Evolutionary conservation across 495 filamentous ascomycete species (phyloP).

Genomic region (Penicillium maclennaniae): DNA sequence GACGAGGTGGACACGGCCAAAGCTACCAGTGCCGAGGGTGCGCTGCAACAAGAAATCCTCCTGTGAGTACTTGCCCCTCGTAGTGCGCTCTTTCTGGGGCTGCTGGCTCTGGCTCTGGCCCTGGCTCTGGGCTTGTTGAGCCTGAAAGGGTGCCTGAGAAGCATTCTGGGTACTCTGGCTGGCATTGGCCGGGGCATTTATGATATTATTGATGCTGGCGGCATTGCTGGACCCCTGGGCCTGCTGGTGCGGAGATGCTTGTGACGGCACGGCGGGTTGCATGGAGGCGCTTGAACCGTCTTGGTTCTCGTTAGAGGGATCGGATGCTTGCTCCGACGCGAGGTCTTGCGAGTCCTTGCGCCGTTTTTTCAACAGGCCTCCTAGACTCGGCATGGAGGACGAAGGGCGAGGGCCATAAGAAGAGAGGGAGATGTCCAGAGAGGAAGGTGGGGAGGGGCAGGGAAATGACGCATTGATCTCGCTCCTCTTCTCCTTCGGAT

Average conservation of each 20-base stretch:
- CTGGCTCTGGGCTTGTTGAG: conserved; percentile 10
- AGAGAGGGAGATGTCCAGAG: conserved; percentile 16
- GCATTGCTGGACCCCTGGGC: conserved; percentile 33
- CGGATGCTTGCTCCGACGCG: conserved; percentile 54
- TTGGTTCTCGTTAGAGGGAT: conserved; percentile 46
- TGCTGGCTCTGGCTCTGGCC: conserved; percentile 5
- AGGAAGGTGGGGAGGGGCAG: conserved; percentile 27
- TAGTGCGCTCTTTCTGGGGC: conserved; percentile 53
- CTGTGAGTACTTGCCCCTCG: conserved; percentile 97
- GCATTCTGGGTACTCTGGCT: conserved; percentile 18
- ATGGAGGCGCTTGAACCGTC: conserved; percentile 39
- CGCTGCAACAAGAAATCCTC: conserved; percentile 82
- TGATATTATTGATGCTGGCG: conserved; percentile 45
- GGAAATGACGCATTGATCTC: conserved; percentile 35
- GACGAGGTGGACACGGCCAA: conserved; percentile 92
- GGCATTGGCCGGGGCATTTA: conserved; percentile 28
- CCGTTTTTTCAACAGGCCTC: conserved; percentile 94
- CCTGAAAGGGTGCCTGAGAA: conserved; percentile 9
- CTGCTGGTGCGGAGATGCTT: conserved; percentile 30
- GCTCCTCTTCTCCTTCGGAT: background rate
- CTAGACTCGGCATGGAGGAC: conserved; percentile 46
- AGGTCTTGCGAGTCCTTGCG: conserved; percentile 68
- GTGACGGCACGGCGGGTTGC: conserved; percentile 34
- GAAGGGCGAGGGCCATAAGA: conserved; percentile 10
- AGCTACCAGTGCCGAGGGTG: conserved; percentile 93